A percentile compares a stretch with the other conserved stretches of the same genome.
These are phyloP conservation scores for Trapa bicornis DNA, from an alignment of 345 rosid species.

Conservation along the genomic window DNA sequence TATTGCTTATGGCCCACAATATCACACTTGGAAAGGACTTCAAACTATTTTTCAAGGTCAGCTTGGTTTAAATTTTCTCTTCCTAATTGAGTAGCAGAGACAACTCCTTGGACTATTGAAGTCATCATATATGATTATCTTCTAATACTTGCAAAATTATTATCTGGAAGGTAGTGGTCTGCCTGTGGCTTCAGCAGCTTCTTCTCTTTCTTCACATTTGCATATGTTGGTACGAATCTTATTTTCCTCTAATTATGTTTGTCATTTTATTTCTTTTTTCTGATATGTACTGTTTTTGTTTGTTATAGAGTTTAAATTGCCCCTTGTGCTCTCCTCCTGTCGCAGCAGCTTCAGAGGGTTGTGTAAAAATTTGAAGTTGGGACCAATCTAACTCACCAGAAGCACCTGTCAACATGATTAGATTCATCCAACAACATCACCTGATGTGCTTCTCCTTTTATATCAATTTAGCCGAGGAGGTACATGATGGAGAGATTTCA, in stretches of 20 bases:
- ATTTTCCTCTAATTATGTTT: constrained; percentile 4
- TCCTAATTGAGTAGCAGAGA: no score
- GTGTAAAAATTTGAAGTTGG: constrained; percentile 19
- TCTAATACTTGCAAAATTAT: not conserved
- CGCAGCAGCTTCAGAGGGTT: not conserved
- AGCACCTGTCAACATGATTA: no score
- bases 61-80: not conserved
- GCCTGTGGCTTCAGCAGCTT: constrained; percentile 85
- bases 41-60: constrained; percentile 61
- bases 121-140: not conserved
- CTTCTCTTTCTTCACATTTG: constrained; percentile 78
- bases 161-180: constrained; percentile 61
- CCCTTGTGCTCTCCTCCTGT: not conserved
- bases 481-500: no score
- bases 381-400: not conserved
- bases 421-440: no score
- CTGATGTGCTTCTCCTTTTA: no score
- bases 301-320: not conserved
- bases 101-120: no score
- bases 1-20: constrained; percentile 84
- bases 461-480: no score
- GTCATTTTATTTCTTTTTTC: not conserved
- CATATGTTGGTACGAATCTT: constrained; percentile 56
- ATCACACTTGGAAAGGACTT: constrained; percentile 78
- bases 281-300: not conserved